Conservation (phyloP, 305 asterid species). For the Plantago lanceolata region DNA sequence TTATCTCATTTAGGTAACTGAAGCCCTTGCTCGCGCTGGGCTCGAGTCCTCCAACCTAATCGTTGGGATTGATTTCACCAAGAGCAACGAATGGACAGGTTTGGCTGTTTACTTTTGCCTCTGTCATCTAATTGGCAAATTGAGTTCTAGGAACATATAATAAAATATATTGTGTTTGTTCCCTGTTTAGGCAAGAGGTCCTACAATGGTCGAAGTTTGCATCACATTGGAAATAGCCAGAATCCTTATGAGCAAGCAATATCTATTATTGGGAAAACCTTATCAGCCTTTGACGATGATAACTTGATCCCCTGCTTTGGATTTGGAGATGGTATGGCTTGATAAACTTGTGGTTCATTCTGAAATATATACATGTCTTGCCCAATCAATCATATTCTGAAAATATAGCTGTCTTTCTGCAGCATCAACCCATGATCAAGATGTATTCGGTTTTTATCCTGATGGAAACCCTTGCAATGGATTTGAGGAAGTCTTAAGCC, state of each 20-base stretch:
- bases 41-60: slow-evolving; percentile 95
- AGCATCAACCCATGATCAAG: slow-evolving; percentile 93
- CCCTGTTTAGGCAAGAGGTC: slow-evolving; percentile 62
- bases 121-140: neutral
- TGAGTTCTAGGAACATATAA: slow-evolving; percentile 7
- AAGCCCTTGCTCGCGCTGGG: slow-evolving; percentile 84
- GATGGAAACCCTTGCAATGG: slow-evolving; percentile 73
- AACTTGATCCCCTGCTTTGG: slow-evolving; percentile 90
- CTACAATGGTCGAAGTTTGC: slow-evolving; percentile 61
- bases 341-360: slow-evolving; percentile 17
- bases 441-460: slow-evolving; percentile 79
- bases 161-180: slow-evolving; percentile 28
- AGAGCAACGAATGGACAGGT: slow-evolving; percentile 99
- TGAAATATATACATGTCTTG: slow-evolving; percentile 13
- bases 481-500: slow-evolving; percentile 76
- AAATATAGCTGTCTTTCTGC: too few species aligned
- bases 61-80: slow-evolving; percentile 89
- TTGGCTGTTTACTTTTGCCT: neutral
- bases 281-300: slow-evolving; percentile 88
- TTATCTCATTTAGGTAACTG: slow-evolving; percentile 55
- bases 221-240: slow-evolving; percentile 55
- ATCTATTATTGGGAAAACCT: slow-evolving; percentile 85
- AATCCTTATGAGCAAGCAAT: slow-evolving; percentile 91
- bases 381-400: slow-evolving; percentile 11
- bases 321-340: slow-evolving; percentile 77